phyloP scores from a whole-genome alignment of 129 eudicot species.

The Deinandra increscens region DNA sequence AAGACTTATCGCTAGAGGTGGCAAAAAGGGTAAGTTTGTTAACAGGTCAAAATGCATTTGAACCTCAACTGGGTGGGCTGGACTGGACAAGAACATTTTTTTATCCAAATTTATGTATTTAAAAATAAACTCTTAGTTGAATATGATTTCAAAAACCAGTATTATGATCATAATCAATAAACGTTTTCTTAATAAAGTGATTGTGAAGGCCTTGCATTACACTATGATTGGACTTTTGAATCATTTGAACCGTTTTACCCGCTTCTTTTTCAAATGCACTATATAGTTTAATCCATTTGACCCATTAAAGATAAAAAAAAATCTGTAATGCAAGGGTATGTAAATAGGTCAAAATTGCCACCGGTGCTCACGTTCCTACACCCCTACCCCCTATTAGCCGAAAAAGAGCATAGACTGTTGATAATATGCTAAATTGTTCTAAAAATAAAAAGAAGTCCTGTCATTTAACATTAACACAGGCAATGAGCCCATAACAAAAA shows the following conservation, averaged over 20 bases:
- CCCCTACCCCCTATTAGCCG: neutral
- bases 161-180: neutral
- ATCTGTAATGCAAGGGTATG: neutral
- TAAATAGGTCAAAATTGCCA: constrained; percentile 1
- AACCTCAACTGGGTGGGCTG: too few relatives aligned
- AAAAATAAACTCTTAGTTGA: neutral
- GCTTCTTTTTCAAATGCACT: neutral
- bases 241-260: neutral
- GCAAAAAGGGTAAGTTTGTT: neutral
- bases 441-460: neutral
- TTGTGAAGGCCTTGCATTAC: neutral
- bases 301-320: neutral
- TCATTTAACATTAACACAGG: too few relatives aligned
- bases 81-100: neutral
- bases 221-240: neutral
- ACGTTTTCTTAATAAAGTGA: neutral
- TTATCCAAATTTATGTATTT: neutral
- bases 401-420: neutral
- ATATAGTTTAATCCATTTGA: neutral
- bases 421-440: neutral
- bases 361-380: neutral
- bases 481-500: neutral
- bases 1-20: neutral
- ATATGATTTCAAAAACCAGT: neutral
- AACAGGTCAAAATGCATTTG: neutral